These are phyloP conservation scores for Telfairia occidentalis DNA, from an alignment of 331 rosid genomes.

Conservation along the genomic window DNA sequence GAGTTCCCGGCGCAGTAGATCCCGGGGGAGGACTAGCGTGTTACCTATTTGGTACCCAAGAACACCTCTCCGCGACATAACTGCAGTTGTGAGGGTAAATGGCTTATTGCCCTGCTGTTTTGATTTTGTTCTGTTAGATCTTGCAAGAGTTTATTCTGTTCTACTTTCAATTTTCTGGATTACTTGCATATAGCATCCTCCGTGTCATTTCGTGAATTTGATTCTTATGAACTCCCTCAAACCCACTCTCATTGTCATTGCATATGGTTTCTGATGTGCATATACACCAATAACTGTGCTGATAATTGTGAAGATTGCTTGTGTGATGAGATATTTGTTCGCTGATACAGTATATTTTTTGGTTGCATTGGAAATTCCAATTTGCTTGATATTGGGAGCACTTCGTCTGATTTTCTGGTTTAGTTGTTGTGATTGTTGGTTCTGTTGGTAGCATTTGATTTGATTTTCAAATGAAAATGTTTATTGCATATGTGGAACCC, in stretches of 20 bases:
- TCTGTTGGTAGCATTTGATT: background rate
- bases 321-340: background rate
- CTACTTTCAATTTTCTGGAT: background rate
- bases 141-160: background rate
- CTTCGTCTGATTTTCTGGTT: background rate
- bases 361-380: background rate
- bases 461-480: background rate
- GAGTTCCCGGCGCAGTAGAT: conserved; percentile 22
- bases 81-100: conserved; percentile 47
- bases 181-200: background rate
- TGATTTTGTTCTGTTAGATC: background rate
- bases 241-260: background rate
- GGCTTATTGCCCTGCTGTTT: background rate
- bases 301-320: background rate
- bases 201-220: background rate
- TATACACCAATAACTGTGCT: background rate
- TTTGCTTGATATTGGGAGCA: background rate
- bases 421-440: background rate
- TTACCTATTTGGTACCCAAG: conserved; percentile 84
- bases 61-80: conserved; percentile 64
- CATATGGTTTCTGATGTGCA: background rate
- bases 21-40: conserved; percentile 20
- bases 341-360: background rate
- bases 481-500: background rate
- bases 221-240: background rate